Percentiles rank a stretch among this genome's conserved stretches.
Conservation (phyloP, 106 monocot genomes). For the Dendrobium huoshanense region DNA sequence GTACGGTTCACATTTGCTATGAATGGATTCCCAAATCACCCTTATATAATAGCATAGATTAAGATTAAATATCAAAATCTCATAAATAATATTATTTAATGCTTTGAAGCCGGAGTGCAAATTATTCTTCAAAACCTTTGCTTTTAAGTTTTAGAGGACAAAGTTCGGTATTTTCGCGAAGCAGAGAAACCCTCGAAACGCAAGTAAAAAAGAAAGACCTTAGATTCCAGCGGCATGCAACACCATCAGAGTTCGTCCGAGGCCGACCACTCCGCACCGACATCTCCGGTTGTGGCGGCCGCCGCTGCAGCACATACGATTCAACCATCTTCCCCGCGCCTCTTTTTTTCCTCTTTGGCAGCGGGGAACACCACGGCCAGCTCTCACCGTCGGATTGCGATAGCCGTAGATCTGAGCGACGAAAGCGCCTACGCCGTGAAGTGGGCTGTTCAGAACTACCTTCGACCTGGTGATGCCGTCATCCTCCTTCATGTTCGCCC, state of each 20-base stretch:
- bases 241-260: neutral
- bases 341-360: slow-evolving; percentile 40
- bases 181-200: slow-evolving; percentile 1
- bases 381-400: slow-evolving; percentile 67
- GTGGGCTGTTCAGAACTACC: slow-evolving; percentile 81
- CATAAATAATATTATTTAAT: too few species aligned
- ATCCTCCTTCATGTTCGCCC: slow-evolving; percentile 72
- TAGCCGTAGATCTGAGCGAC: slow-evolving; percentile 65
- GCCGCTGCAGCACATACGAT: slow-evolving; percentile 11
- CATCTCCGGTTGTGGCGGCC: neutral
- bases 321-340: slow-evolving; percentile 50
- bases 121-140: too few species aligned
- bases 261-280: neutral
- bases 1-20: too few species aligned
- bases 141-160: neutral
- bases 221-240: slow-evolving; percentile 8
- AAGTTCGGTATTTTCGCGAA: neutral
- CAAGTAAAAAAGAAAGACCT: neutral
- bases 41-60: too few species aligned
- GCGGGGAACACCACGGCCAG: slow-evolving; percentile 16
- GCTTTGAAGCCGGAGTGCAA: too few species aligned
- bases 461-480: slow-evolving; percentile 80
- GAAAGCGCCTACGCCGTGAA: slow-evolving; percentile 57
- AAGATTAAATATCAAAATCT: too few species aligned
- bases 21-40: too few species aligned